Base-by-base conservation (phyloP, 108 stramenopile species). In the Skeletonema menzelii region DNA sequence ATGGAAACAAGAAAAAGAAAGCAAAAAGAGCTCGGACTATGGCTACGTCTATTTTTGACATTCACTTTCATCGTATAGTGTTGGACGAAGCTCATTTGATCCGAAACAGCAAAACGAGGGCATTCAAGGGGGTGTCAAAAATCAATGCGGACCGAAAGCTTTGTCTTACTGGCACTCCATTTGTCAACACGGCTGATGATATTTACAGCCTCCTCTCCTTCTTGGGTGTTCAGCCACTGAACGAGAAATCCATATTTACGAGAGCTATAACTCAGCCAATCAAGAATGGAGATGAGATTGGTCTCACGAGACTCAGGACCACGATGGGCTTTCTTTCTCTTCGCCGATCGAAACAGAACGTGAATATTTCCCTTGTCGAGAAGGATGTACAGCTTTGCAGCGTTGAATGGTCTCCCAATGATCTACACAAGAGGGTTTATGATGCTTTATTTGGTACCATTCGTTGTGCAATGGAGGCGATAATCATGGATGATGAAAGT, bases 31-130 rank as follows among this genome's bases (percentile, higher is more conserved):
- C 49, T 24, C 49, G 49, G 22, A 53, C 49, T 7, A 17, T 17
- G 6, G 49, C 49, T 53, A 42, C 58, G 46, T 58, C 56, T 3
- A 82, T 86, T 34, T 85, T 80, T 59, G 70, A 82, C 61, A 59
- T 76, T 63, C 31, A 65, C 26, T 85, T 85, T 65, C 86, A 87
- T 72, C 72, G 86, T 11, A 75, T 87, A 35, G 77, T 87, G 13
- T 46, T 87, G 4, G 86, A 87, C 19, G 82, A 90, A 71, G 86
- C 87, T 31, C 84, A 90, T 64, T 80, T 59, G 20, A 87, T 85
- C 56, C 82, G 84, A 7, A 87, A 76, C 17, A 32, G 63, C 44
- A 75, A 75, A 30, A 70, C 85, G 3, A 34, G 67, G 35, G 32
- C 37, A 19, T 83, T 75, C 69, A 71, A 70, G 56, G 86, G 73